Base-by-base conservation (phyloP, 176 grass and related monocot genomes). In the Carex littledalei region DNA sequence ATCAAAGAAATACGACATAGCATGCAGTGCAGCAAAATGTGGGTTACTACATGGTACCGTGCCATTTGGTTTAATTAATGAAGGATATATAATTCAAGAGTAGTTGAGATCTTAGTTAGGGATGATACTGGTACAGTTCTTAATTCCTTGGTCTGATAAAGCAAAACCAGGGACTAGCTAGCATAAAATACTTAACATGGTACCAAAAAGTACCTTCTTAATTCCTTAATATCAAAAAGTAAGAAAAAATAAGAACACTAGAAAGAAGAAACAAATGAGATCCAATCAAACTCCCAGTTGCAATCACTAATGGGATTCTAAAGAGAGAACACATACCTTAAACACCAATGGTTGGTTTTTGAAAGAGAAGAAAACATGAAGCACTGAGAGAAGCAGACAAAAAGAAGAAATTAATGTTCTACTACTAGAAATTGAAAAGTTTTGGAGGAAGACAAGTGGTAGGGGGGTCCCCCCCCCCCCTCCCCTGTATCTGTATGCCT, bases 361-460 rank as follows among this genome's bases (percentile, higher is more conserved):
- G 49, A 77, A 77, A 31, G 73, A 77, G 73, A 55, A 55, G 73
- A 54, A 49, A 77, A 77, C 73, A 77, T 45, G 49, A 56, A 77
- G 22, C 31, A 52, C 72, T 15, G 15, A 70, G 67, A 24, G 47
- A 14, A 63, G 43, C 73, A 55, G 49, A 77, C 49, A 77, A 55
- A 55, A 53, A 17, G 73, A 77, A 77, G 45, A 77, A 54, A 77
- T 15, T 54, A 16, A 54, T 55, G 49, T 77, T 77, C 8, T 47
- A 77, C 73, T 77, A 29, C 73, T 77, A 29, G 13, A 55, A 77
- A 77, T 77, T 77, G 73, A 77, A 77, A 55, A 77, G 73, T 77
- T 52, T 53, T 77, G 73, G 73, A 77, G 49, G 73, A 77, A 77
- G 47, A 55, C 49, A 76, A 77, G 49, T 77, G 49, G 34, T 43